Percentiles rank a stretch among this genome's conserved stretches.
phyloP scores from a whole-genome alignment of 2,329 filamentous ascomycete species.

The Botrytis hyacinthi region DNA sequence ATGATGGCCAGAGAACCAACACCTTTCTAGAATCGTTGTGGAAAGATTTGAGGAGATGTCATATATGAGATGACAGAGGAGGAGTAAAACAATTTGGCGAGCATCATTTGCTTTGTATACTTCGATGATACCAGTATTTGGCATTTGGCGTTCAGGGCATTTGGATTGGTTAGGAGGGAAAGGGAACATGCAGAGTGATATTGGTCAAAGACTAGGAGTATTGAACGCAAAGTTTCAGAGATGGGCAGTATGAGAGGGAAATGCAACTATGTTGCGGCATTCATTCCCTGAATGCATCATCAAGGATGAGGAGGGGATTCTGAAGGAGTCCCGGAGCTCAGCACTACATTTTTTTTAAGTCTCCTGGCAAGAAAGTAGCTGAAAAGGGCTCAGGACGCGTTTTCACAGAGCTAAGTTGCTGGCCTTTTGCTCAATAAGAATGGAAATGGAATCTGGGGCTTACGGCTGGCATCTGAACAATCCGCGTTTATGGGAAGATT shows the following conservation, averaged over 20 bases:
- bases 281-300: neutral
- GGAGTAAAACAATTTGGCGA: neutral
- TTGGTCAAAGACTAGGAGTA: neutral
- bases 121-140: slow-evolving; percentile 32
- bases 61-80: neutral
- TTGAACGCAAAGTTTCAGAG: neutral
- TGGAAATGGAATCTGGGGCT: too few relatives aligned
- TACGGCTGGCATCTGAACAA: neutral
- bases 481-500: neutral
- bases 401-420: neutral
- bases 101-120: neutral
- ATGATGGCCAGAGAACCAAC: slow-evolving; percentile 7
- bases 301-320: neutral
- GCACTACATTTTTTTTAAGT: neutral
- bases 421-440: neutral
- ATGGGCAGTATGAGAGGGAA: neutral
- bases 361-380: neutral
- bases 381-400: too few relatives aligned
- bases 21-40: neutral
- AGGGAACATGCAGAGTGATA: neutral
- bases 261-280: neutral
- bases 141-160: slow-evolving; percentile 22
- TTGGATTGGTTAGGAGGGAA: neutral
- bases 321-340: neutral
- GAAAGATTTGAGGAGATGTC: neutral